Base-by-base conservation (phyloP, 2,329 filamentous ascomycete species). In the Paraphaeosphaeria minitans region DNA sequence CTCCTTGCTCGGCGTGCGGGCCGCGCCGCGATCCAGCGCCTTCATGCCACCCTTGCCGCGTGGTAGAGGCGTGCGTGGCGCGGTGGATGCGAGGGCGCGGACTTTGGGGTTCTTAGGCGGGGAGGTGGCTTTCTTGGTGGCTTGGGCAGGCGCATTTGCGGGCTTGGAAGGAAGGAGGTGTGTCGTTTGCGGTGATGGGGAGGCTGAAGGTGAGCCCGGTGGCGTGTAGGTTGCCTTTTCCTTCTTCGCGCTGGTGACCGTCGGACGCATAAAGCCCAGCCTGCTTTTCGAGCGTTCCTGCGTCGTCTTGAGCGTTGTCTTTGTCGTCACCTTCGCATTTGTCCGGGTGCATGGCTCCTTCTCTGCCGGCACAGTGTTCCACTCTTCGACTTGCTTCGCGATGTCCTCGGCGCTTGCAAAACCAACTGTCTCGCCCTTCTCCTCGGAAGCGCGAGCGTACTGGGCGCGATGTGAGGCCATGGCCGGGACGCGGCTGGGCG, bases 1-100 rank as follows among this genome's bases (percentile, higher is more conserved):
- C 22, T 59, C 63, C n/a, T 66, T 72, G 8, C 66, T 69, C 1
- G 71, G 71, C 27, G 67, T 69, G 9, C 64, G 58, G 2, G 58
- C 10, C 1, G 64, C 64, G 9, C 66, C 68, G 1, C 53, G 59
- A 35, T 71, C 63, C 1, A 45, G 2, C 14, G 42, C 46, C 13
- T 27, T 39, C 13, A 45, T 41, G 45, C 35, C 16, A 39, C n/a
- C 14, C 19, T 46, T 43, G 29, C 45, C 19, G 39, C 49, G 22
- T n/a, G 43, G 47, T 12, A 49, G 12, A 53, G 59, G 53, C 43
- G 45, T 60, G 37, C 29, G 48, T 13, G 56, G 52, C 21, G 53
- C 21, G 4, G 59, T 50, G 19, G 53, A 16, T 2, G 59, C 50
- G 41, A 53, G 19, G 19, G 59, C 41, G 22, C 53, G 46, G n/a